A percentile compares a stretch with the other conserved stretches of the same genome.
Evolutionary conservation across 202 grass and related monocot genomes (phyloP).

Genomic region (Bolboschoenoplectus hybrid): DNA sequence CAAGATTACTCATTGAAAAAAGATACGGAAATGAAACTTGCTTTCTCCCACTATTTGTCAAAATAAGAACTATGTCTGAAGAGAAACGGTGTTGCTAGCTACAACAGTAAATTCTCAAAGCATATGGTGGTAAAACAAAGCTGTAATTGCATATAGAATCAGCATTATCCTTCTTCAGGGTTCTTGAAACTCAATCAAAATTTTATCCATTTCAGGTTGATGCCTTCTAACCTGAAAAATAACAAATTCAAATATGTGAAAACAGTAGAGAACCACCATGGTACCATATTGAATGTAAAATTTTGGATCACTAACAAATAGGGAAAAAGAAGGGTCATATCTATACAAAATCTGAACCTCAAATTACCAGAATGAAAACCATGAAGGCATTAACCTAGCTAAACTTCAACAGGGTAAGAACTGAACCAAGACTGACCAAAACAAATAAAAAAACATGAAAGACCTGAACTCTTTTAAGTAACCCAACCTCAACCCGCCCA

Average conservation of each 20-base stretch:
- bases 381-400: not conserved
- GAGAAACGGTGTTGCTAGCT: not conserved
- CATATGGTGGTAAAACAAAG: not conserved
- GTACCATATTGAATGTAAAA: not conserved
- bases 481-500: not conserved
- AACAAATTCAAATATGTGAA: constrained; percentile 34
- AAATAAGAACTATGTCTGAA: not conserved
- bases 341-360: not conserved
- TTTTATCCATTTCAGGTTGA: constrained; percentile 75
- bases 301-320: not conserved
- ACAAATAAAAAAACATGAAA: not conserved
- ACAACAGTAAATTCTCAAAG: not conserved
- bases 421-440: not conserved
- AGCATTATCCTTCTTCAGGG: constrained; percentile 41
- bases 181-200: constrained; percentile 86
- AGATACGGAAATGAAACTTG: not conserved
- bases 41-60: not conserved
- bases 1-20: not conserved
- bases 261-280: not conserved
- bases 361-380: constrained; percentile 4
- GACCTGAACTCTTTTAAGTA: not conserved
- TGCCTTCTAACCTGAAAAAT: constrained; percentile 75
- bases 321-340: not conserved
- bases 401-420: constrained; percentile 3
- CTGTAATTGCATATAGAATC: constrained; percentile 5